Conservation (phyloP, 2,329 filamentous ascomycete genomes). For the Xylariaceae sp. region DNA sequence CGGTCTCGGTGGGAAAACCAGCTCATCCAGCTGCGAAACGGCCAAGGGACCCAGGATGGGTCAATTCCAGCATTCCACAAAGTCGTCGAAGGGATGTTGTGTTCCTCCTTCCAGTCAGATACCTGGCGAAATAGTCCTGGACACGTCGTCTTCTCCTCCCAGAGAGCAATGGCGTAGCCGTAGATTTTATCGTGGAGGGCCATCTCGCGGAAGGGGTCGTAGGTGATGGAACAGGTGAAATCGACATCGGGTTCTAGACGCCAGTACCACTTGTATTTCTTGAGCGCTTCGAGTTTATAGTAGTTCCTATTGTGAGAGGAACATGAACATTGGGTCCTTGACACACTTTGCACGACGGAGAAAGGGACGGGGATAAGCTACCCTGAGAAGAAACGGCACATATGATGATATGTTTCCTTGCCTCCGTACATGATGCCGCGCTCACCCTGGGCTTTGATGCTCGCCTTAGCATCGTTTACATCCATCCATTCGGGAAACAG, state of each 20-base stretch:
- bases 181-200: constrained; percentile 39
- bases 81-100: constrained; percentile 33
- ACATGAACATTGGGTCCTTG: constrained; percentile 1
- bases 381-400: constrained; percentile 42
- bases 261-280: constrained; percentile 44
- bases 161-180: constrained; percentile 40
- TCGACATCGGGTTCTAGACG: constrained; percentile 42
- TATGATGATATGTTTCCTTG: constrained; percentile 39
- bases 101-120: constrained; percentile 39
- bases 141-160: constrained; percentile 39
- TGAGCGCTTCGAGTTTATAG: constrained; percentile 39
- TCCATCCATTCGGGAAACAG: constrained; percentile 36
- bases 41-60: constrained; percentile 39
- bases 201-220: constrained; percentile 44
- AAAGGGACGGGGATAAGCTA: constrained; percentile 21
- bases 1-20: constrained; percentile 37
- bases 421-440: constrained; percentile 37
- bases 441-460: constrained; percentile 34
- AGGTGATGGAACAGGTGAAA: constrained; percentile 41
- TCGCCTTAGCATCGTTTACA: constrained; percentile 28
- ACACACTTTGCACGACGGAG: background rate
- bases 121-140: constrained; percentile 39
- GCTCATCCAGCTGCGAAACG: constrained; percentile 34
- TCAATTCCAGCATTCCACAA: constrained; percentile 39
- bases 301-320: constrained; percentile 33